A percentile compares a stretch with the other conserved stretches of the same genome.
Conservation (phyloP, 805 yeast species). For the Zygotorulaspora sp. region DNA sequence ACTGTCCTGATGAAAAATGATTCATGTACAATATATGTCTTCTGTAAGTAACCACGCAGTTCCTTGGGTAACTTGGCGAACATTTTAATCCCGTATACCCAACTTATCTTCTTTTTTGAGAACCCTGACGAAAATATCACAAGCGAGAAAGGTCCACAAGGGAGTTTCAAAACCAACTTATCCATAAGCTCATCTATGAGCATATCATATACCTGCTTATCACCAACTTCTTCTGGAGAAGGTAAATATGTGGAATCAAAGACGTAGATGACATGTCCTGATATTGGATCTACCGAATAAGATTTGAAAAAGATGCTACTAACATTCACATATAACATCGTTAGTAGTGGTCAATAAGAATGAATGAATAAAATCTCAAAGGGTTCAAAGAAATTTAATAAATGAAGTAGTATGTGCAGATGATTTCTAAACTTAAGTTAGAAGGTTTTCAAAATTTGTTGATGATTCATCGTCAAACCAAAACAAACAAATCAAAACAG, state of each 20-base stretch:
- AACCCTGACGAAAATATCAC: constrained; percentile 83
- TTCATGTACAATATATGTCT: constrained; percentile 80
- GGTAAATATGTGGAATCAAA: constrained; percentile 83
- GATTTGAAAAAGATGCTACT: constrained; percentile 54
- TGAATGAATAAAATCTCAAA: not conserved
- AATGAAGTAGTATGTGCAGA: not conserved
- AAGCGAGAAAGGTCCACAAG: constrained; percentile 58
- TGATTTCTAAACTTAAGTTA: not conserved
- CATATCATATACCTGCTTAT: constrained; percentile 37
- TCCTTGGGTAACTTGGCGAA: constrained; percentile 55
- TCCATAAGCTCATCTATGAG: constrained; percentile 51
- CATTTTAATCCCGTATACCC: constrained; percentile 69
- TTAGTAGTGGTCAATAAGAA: not conserved
- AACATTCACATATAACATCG: constrained; percentile 33
- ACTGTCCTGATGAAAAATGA: constrained; percentile 82
- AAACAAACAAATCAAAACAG: not conserved
- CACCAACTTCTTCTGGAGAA: constrained; percentile 42
- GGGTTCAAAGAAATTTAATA: not conserved
- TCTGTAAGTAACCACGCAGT: constrained; percentile 49
- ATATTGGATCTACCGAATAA: constrained; percentile 58
- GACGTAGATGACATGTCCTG: constrained; percentile 68
- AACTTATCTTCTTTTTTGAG: constrained; percentile 42
- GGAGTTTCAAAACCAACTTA: constrained; percentile 52
- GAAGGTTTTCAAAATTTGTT: too few species aligned
- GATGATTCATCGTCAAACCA: not conserved